Evolutionary conservation across 2,329 filamentous ascomycete species (phyloP).

Genomic region (Colletotrichum somersetense): DNA sequence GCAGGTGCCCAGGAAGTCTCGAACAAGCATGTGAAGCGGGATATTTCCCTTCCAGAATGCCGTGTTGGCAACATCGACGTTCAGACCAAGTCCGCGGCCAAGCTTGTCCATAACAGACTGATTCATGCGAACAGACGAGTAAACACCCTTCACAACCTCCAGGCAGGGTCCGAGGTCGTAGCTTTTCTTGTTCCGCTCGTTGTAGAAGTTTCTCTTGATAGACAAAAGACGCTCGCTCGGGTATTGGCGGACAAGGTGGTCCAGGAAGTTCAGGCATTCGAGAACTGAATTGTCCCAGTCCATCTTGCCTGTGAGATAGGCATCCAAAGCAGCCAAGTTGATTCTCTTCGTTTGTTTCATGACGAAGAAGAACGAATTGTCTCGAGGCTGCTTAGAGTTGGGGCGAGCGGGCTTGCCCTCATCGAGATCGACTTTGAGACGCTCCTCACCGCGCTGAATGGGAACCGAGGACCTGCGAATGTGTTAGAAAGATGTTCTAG

Average conservation of each 20-base stretch:
- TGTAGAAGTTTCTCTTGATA: conserved; percentile 88
- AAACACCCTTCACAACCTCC: conserved; percentile 89
- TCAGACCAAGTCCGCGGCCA: conserved; percentile 78
- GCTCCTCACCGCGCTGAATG: conserved; percentile 62
- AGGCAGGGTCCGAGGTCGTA: conserved; percentile 69
- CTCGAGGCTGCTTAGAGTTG: conserved; percentile 48
- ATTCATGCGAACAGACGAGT: conserved; percentile 84
- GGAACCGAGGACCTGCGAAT: conserved; percentile 53
- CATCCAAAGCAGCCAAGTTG: conserved; percentile 73
- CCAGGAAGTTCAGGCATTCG: conserved; percentile 89
- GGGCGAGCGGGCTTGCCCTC: conserved; percentile 63
- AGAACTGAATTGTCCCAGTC: conserved; percentile 76
- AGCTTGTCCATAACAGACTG: conserved; percentile 58
- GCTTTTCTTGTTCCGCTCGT: conserved; percentile 62
- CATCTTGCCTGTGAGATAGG: conserved; percentile 73
- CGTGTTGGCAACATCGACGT: conserved; percentile 91
- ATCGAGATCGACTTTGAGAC: conserved; percentile 79
- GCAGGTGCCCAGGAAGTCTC: conserved; percentile 48
- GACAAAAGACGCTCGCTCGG: conserved; percentile 76
- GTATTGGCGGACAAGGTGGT: conserved; percentile 87
- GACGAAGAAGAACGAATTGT: conserved; percentile 69
- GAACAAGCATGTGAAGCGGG: conserved; percentile 47
- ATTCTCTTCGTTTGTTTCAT: conserved; percentile 77
- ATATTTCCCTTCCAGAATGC: conserved; percentile 79
- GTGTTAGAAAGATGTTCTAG: conserved; percentile 34